These are phyloP conservation scores for Eucalyptus cloeziana DNA, from an alignment of 345 rosid genomes.

Conservation along the genomic window DNA sequence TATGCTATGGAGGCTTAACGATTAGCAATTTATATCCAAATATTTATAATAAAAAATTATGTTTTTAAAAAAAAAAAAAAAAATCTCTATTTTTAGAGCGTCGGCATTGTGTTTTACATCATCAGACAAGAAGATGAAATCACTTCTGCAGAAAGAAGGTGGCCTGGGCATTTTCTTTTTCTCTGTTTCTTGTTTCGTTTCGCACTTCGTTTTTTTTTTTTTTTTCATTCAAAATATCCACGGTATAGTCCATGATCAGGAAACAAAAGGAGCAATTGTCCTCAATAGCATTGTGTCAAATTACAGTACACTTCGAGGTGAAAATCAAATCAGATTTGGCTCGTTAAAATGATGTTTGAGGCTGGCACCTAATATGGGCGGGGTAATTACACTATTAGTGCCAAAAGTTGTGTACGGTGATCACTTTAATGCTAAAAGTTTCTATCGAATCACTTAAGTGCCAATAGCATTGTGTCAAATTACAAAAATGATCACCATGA, in stretches of 20 bases:
- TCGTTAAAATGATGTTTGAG: not conserved
- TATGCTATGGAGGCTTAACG: constrained; percentile 68
- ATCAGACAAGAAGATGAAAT: not conserved
- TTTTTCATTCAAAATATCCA: not conserved
- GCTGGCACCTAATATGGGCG: not conserved
- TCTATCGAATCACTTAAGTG: too few relatives aligned
- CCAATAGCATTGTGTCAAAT: too few relatives aligned
- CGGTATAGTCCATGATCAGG: not conserved
- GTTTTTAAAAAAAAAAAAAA: not conserved
- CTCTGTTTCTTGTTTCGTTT: not conserved
- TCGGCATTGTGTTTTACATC: not conserved
- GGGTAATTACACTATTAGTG: too few relatives aligned
- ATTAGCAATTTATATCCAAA: rapidly evolving
- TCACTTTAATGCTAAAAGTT: too few relatives aligned
- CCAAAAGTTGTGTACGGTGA: too few relatives aligned
- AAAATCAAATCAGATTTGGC: not conserved
- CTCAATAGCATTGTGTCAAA: not conserved
- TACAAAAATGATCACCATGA: too few relatives aligned
- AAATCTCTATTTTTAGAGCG: rapidly evolving
- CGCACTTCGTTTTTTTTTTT: not conserved
- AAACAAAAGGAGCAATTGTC: not conserved
- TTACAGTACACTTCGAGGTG: not conserved
- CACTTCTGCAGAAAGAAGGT: not conserved
- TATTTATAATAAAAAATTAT: rapidly evolving
- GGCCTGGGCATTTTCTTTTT: not conserved